Conservation (phyloP, 257 asterid genomes). For the Thymus mandschuricus region DNA sequence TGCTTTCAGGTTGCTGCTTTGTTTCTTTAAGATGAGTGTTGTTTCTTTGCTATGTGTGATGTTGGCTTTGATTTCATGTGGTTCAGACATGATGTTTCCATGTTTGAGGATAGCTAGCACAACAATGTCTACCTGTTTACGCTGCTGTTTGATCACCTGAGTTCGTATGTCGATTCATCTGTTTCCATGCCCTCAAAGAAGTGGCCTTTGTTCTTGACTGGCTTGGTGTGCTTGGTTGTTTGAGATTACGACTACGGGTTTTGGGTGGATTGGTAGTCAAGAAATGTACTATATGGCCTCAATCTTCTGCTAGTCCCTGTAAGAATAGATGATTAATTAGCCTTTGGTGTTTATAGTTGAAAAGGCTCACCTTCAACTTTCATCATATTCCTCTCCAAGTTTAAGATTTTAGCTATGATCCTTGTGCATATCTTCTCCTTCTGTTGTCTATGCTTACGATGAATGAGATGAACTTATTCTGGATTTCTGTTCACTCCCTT, state of each 20-base stretch:
- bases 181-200: background rate
- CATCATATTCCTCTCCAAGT: background rate
- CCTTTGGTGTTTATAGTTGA: background rate
- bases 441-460: too few species aligned
- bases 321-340: background rate
- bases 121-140: background rate
- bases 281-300: background rate
- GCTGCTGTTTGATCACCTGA: background rate
- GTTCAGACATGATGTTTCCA: background rate
- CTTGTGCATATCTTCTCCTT: too few species aligned
- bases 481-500: background rate
- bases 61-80: background rate
- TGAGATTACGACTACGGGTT: background rate
- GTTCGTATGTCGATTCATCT: slow-evolving; percentile 12
- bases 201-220: slow-evolving; percentile 11
- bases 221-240: background rate
- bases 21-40: background rate
- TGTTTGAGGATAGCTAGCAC: background rate
- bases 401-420: background rate
- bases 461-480: background rate
- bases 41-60: background rate
- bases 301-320: background rate
- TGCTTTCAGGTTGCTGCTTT: slow-evolving; percentile 63
- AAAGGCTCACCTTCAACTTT: background rate
- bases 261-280: background rate